Evolutionary conservation across 208 protist genomes (phyloP).

Genomic region (Lotmaria passim): DNA sequence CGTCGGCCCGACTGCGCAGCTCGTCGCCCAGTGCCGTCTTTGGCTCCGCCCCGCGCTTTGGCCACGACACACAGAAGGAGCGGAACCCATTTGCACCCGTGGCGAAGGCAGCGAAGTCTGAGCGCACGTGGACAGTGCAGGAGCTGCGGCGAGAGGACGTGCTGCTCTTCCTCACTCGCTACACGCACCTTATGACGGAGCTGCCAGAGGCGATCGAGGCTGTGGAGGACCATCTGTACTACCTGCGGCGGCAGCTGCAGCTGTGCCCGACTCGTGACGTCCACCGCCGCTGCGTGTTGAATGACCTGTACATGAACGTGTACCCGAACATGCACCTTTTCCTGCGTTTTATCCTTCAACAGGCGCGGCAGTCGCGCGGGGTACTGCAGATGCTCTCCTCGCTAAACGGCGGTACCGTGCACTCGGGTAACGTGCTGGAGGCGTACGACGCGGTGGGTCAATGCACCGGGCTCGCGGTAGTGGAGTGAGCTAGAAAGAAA

Average conservation of each 20-base stretch:
- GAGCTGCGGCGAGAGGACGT: conserved; percentile 57
- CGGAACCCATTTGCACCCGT: conserved; percentile 52
- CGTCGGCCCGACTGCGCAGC: neutral
- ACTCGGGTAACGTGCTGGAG: conserved; percentile 70
- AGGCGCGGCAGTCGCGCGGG: conserved; percentile 39
- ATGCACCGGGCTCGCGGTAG: conserved; percentile 31
- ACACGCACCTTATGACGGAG: conserved; percentile 50
- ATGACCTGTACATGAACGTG: conserved; percentile 75
- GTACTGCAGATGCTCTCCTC: conserved; percentile 56
- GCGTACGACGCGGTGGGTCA: conserved; percentile 62
- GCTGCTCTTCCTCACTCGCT: conserved; percentile 53
- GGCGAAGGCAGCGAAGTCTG: conserved; percentile 9
- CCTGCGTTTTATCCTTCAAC: conserved; percentile 59
- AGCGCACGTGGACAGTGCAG: conserved; percentile 49
- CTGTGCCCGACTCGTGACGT: conserved; percentile 52
- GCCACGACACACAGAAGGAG: conserved; percentile 25
- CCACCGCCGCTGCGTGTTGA: conserved; percentile 55
- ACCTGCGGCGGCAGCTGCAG: conserved; percentile 50
- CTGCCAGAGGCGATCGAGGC: conserved; percentile 47
- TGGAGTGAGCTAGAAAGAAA: conserved; percentile 5
- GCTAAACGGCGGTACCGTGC: conserved; percentile 36
- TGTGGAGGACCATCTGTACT: conserved; percentile 58
- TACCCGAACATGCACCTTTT: conserved; percentile 73
- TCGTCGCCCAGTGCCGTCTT: conserved; percentile 25
- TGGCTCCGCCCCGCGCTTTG: conserved; percentile 27